Evolutionary conservation across 2,329 filamentous ascomycete genomes (phyloP), one percentile per base, ranked within the genome.

Genomic region (Fusarium sp.): DNA sequence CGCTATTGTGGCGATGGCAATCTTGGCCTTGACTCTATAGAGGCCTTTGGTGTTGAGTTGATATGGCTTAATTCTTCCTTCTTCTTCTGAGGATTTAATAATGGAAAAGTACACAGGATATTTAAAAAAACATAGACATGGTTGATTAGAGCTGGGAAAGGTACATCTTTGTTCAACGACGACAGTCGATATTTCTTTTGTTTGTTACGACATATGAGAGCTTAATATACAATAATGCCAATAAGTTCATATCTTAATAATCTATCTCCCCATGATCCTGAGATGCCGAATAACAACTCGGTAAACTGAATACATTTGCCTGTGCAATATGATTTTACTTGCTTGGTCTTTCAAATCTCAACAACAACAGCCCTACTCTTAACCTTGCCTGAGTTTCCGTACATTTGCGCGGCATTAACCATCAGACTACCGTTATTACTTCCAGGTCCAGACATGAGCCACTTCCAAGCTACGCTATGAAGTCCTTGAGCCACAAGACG

Each of bases 371-470:
- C 78, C 26, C 79, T 71, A 43, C 80, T 84, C 28, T 80, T 82
- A 39, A 86, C 74, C 64, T 79, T 83, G 4, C 85, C 85, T 2
- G 85, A 84, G 61, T 84, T 85, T 13, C 85, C 84, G 67, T 85
- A 79, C 81, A 87, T 86, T 71, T 88, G 85, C 2, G 82, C 84
- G 3, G 86, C 87, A 69, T 89, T 89, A 29, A 89, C 82, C 81
- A 89, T 82, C 26, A 88, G 66, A 11, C 82, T 80, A 18, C 85
- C 85, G 35, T 82, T 78, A 60, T 84, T 84, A 9, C 80, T 81
- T 11, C 83, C 84, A 1, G 84, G 83, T 1, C 86, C 86, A 0
- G 82, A 79, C 85, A 87, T 87, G 33, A 87, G 72, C 82, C 84
- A 87, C 70, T 87, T 86, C 84, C 85, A 88, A 8, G 86, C 70